A percentile compares a stretch with the other conserved stretches of the same genome.
These are phyloP conservation scores for Saccharomyces hybrid DNA, from an alignment of 1,139 yeast species.

Conservation along the genomic window DNA sequence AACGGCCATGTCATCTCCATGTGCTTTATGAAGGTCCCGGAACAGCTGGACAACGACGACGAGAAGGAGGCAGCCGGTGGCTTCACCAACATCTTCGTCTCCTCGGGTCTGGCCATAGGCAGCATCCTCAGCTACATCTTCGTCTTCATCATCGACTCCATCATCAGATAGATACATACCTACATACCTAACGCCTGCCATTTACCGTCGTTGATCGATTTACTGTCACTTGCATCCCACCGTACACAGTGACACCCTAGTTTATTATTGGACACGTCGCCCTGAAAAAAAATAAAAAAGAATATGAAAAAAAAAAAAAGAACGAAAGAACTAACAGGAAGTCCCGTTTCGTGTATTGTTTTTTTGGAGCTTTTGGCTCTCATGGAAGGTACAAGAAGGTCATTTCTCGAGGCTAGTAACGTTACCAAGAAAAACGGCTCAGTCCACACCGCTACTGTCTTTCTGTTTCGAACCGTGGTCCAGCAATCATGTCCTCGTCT, in stretches of 20 bases:
- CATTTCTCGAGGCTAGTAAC: background rate
- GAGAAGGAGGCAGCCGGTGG: conserved; percentile 95
- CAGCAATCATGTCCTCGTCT: too few species aligned
- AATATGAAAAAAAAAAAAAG: background rate
- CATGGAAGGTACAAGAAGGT: background rate
- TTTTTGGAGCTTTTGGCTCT: background rate
- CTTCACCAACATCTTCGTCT: conserved; percentile 69
- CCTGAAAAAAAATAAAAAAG: background rate
- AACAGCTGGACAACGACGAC: conserved; percentile 46
- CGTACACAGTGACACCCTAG: background rate
- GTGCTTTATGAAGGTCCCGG: conserved; percentile 73
- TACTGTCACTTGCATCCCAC: background rate
- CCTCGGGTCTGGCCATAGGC: conserved; percentile 71
- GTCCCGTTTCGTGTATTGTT: background rate
- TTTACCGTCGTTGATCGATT: background rate
- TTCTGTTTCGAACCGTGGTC: too few species aligned
- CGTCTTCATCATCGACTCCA: conserved; percentile 32
- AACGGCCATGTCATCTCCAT: conserved; percentile 83
- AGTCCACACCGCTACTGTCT: too few species aligned
- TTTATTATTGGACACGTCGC: background rate
- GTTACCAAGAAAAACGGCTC: background rate
- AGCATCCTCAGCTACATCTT: conserved; percentile 65
- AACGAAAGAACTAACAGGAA: background rate
- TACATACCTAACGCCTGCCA: background rate
- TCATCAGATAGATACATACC: background rate